Evolutionary conservation across 306 rosid species (phyloP).

Genomic region (Aeschynomene evenia): DNA sequence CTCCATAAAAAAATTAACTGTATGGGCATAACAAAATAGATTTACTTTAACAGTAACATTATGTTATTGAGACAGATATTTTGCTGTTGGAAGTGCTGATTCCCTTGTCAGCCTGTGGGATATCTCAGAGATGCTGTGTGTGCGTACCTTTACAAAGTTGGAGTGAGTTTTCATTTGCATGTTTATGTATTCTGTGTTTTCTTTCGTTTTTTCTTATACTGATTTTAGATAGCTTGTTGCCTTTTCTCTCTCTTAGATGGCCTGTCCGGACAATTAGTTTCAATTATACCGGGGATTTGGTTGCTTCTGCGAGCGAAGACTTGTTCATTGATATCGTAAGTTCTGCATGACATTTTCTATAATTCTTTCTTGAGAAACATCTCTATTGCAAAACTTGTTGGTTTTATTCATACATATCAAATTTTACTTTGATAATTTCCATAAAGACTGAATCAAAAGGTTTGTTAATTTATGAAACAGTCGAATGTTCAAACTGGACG

Average conservation of each 20-base stretch:
- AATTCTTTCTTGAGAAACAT: background rate
- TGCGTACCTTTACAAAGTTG: slow-evolving; percentile 84
- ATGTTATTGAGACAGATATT: slow-evolving; percentile 52
- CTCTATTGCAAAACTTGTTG: background rate
- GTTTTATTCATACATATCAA: slow-evolving; percentile 5
- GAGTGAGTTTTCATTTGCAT: slow-evolving; percentile 60
- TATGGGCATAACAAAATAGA: slow-evolving; percentile 3
- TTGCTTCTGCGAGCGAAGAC: slow-evolving; percentile 95
- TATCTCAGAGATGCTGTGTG: slow-evolving; percentile 95
- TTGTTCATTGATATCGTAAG: slow-evolving; percentile 91
- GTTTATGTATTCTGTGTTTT: slow-evolving; percentile 17
- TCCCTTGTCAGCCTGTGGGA: slow-evolving; percentile 96
- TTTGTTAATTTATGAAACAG: slow-evolving; percentile 44
- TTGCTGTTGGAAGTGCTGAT: slow-evolving; percentile 98
- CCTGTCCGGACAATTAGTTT: slow-evolving; percentile 95
- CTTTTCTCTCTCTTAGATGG: slow-evolving; percentile 58
- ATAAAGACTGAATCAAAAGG: background rate
- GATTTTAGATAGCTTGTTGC: slow-evolving; percentile 3
- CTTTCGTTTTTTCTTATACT: background rate
- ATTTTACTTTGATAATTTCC: background rate
- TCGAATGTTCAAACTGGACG: slow-evolving; percentile 76
- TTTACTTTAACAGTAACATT: slow-evolving; percentile 1
- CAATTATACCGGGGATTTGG: slow-evolving; percentile 79
- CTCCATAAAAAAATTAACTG: background rate
- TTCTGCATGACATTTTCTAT: slow-evolving; percentile 6